Base-by-base conservation (phyloP, 805 yeast species). In the Metschnikowia picachoensis region DNA sequence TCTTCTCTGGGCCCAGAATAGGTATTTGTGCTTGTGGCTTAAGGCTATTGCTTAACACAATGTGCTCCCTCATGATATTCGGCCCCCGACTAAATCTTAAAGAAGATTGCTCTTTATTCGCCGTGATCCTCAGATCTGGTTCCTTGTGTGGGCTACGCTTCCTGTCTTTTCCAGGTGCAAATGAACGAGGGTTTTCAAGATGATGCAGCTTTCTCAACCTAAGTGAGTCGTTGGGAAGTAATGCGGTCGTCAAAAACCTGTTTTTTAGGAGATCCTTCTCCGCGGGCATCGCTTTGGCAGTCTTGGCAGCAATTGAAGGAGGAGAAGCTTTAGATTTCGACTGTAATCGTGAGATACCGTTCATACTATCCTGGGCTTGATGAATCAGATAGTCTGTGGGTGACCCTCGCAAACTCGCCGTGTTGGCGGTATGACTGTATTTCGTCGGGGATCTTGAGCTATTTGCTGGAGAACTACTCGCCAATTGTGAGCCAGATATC, bases 181-280 rank as follows among this genome's bases (percentile, higher is more conserved):
- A 29, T 4, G 38, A 8, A 14, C 11, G 43, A 5, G 33, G 9
- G 17, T 15, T 14, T 7, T 41, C 38, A 12, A 32, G 30, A 17
- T 30, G 35, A 54, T 52, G 14, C 48, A 33, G 39, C 15, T 40
- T 47, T 34, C 20, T 30, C 35, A 35, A 34, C 55, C 64, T 61
- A 11, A 16, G 31, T 16, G 31, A 17, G 16, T 62, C 62, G 3
- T 61, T 57, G 0, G 73, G 68, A 20, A 66, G 66, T 17, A 70
- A 56, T 8, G 67, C 62, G 1, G 73, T 67, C 0, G 72, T 64
- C 30, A 69, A 58, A 43, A 70, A 67, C 45, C 61, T 60, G 47
- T 68, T 70, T 48, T 60, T 66, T 13, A 55, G 17, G 8, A 46
- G 36, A 35, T 40, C 40, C 2, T 40, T 40, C 14, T 37, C 40